Evolutionary conservation across 1,284 basidiomycete genomes (phyloP).

Genomic region (Trichosporon sp.): DNA sequence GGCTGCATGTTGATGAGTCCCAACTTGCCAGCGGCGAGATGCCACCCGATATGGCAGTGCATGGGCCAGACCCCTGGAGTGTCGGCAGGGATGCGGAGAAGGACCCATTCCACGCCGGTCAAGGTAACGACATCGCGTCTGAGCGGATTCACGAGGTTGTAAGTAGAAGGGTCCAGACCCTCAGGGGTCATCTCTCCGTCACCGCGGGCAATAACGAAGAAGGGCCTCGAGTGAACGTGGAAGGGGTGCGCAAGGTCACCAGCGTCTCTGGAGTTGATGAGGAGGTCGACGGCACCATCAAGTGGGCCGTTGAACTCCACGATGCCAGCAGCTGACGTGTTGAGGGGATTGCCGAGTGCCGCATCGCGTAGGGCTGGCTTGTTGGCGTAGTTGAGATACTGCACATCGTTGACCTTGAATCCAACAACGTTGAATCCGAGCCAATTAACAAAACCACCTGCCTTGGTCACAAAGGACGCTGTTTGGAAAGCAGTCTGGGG

Average conservation of each 20-base stretch:
- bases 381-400: conserved; percentile 33
- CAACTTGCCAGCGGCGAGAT: conserved; percentile 22
- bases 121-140: conserved; percentile 43
- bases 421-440: conserved; percentile 8
- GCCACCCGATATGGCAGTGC: conserved; percentile 33
- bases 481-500: not conserved
- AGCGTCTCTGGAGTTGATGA: conserved; percentile 43
- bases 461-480: not conserved
- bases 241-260: conserved; percentile 39
- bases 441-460: not conserved
- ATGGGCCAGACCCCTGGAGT: conserved; percentile 26
- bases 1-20: conserved; percentile 4
- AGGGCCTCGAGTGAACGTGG: conserved; percentile 33
- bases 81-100: conserved; percentile 29
- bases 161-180: not conserved
- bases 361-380: conserved; percentile 20
- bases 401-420: conserved; percentile 30
- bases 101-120: conserved; percentile 20
- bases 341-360: conserved; percentile 16
- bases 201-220: conserved; percentile 41
- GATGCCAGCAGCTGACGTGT: conserved; percentile 17
- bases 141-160: conserved; percentile 39
- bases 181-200: conserved; percentile 17
- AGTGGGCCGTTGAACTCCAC: conserved; percentile 22
- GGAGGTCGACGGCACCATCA: conserved; percentile 25